Evolutionary conservation across 352 stramenopile species (phyloP).

Genomic region (Globisporangium nodosum): DNA sequence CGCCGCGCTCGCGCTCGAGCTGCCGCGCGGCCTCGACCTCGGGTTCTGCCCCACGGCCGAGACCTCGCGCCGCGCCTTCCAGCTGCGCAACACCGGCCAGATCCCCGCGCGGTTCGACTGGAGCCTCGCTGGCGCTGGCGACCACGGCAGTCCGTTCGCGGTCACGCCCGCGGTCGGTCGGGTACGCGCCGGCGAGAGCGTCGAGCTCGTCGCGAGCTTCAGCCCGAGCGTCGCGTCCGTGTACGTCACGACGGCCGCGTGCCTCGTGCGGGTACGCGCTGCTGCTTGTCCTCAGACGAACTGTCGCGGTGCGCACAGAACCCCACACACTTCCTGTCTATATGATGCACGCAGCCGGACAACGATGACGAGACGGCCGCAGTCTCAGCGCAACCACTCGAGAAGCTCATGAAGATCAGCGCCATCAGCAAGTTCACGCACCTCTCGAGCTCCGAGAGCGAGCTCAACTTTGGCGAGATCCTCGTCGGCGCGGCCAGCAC

Average conservation of each 20-base stretch:
- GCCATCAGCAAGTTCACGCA: constrained; percentile 89
- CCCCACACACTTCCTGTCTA: neutral
- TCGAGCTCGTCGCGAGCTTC: constrained; percentile 76
- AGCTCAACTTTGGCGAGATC: constrained; percentile 83
- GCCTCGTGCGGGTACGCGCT: constrained; percentile 43
- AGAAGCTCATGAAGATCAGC: constrained; percentile 80
- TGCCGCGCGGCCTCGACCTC: constrained; percentile 76
- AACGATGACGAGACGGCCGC: constrained; percentile 15
- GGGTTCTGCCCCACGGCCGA: constrained; percentile 88
- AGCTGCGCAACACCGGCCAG: constrained; percentile 84
- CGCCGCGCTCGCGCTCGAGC: constrained; percentile 48
- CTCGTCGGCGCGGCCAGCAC: constrained; percentile 54
- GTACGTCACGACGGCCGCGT: constrained; percentile 79
- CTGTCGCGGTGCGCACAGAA: neutral
- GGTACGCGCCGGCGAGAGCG: constrained; percentile 50
- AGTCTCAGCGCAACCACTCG: constrained; percentile 12
- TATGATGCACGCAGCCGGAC: constrained; percentile 21
- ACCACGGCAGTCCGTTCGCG: constrained; percentile 69
- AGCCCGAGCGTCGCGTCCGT: constrained; percentile 66
- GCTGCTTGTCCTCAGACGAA: constrained; percentile 5
- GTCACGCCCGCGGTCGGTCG: constrained; percentile 66
- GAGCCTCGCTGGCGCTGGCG: constrained; percentile 55
- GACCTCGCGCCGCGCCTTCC: constrained; percentile 64
- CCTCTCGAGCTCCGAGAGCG: constrained; percentile 69
- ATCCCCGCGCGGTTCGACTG: constrained; percentile 85